Conservation (phyloP, 352 stramenopile species). For the Stramenopiles sp. region DNA sequence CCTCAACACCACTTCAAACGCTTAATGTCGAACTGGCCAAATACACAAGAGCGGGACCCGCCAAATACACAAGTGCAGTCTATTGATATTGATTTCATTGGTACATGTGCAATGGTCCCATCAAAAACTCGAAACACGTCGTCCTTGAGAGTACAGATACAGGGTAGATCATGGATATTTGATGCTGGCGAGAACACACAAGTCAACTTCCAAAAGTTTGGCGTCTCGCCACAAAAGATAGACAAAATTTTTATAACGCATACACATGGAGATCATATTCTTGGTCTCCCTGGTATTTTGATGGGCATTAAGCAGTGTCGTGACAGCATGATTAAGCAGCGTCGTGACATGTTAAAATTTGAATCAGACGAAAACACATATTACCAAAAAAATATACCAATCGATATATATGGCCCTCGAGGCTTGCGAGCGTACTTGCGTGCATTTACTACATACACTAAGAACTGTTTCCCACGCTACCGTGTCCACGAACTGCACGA, state of each 20-base stretch:
- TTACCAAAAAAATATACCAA: slow-evolving; percentile 29
- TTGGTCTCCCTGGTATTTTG: slow-evolving; percentile 48
- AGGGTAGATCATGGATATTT: slow-evolving; percentile 52
- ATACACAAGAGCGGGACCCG: no score
- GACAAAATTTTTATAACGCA: slow-evolving; percentile 62
- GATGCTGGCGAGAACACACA: slow-evolving; percentile 56
- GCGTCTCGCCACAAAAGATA: slow-evolving; percentile 40
- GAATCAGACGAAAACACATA: slow-evolving; percentile 28
- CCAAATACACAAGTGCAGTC: slow-evolving; percentile 12
- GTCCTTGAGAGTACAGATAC: slow-evolving; percentile 14
- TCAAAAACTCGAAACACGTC: slow-evolving; percentile 13
- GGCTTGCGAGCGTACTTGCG: slow-evolving; percentile 49
- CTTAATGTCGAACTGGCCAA: no score
- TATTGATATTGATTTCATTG: slow-evolving; percentile 18
- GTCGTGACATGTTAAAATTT: not conserved
- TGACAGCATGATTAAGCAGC: slow-evolving; percentile 30
- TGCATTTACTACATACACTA: slow-evolving; percentile 24
- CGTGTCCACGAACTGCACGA: slow-evolving; percentile 43
- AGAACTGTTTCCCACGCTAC: slow-evolving; percentile 39
- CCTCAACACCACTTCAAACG: no score
- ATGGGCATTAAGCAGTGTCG: slow-evolving; percentile 53
- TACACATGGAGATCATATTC: slow-evolving; percentile 57
- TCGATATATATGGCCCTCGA: slow-evolving; percentile 48
- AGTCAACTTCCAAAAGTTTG: slow-evolving; percentile 50
- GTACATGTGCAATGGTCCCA: slow-evolving; percentile 16